phyloP scores from a whole-genome alignment of 345 rosid species.

The Pelargonium nanum region DNA sequence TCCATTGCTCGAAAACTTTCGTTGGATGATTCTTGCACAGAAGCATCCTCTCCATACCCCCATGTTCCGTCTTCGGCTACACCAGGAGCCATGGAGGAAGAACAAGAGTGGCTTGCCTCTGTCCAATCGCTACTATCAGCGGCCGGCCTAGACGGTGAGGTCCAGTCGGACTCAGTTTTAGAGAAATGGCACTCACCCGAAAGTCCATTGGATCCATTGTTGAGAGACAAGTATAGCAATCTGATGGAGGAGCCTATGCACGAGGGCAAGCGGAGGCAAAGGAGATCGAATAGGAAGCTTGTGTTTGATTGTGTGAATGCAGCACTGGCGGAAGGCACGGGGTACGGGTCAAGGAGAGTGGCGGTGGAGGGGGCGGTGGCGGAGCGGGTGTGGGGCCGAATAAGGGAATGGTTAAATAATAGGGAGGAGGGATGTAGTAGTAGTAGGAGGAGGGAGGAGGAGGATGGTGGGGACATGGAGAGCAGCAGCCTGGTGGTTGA shows the following conservation, averaged over 20 bases:
- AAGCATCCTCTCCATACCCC: slow-evolving; percentile 29
- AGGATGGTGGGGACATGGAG: slow-evolving; percentile 26
- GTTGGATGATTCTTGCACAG: slow-evolving; percentile 39
- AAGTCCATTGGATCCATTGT: slow-evolving; percentile 64
- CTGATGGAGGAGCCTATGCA: slow-evolving; percentile 32
- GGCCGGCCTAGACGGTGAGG: slow-evolving; percentile 40
- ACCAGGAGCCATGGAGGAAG: slow-evolving; percentile 32
- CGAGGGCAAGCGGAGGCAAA: slow-evolving; percentile 62
- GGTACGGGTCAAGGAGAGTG: slow-evolving; percentile 20
- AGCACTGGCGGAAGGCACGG: slow-evolving; percentile 38
- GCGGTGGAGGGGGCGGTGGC: slow-evolving; percentile 18
- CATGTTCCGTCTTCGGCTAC: slow-evolving; percentile 22
- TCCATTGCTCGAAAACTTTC: slow-evolving; percentile 53
- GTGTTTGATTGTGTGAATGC: slow-evolving; percentile 64
- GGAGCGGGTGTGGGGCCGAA: slow-evolving; percentile 56
- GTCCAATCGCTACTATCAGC: slow-evolving; percentile 41
- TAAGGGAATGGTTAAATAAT: slow-evolving; percentile 55
- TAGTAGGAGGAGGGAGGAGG: slow-evolving; percentile 18
- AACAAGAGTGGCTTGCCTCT: slow-evolving; percentile 49
- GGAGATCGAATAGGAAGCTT: slow-evolving; percentile 54
- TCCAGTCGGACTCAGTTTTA: slow-evolving; percentile 25
- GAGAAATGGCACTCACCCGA: slow-evolving; percentile 61
- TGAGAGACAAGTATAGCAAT: slow-evolving; percentile 46
- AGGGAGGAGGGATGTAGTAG: slow-evolving; percentile 21
- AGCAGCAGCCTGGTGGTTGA: slow-evolving; percentile 53